Conservation (phyloP, 345 rosid genomes). For the Erodium maritimum region DNA sequence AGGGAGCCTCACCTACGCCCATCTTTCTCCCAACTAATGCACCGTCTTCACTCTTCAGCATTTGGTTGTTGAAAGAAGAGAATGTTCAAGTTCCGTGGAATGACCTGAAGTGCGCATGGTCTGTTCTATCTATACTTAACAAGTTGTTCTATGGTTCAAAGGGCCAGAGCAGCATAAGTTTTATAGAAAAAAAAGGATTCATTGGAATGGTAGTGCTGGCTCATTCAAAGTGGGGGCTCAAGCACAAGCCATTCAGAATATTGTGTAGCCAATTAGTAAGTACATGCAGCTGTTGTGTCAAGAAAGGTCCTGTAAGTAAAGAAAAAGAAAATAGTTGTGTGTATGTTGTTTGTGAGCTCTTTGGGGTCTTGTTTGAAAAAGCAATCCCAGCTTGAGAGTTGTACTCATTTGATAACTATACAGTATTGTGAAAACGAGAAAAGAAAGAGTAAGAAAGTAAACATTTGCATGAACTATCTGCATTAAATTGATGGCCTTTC, state of each 20-base stretch:
- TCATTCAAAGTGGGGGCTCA: constrained; percentile 91
- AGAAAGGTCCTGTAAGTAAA: constrained; percentile 13
- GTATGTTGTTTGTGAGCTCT: neutral
- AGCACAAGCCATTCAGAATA: constrained; percentile 27
- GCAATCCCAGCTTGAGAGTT: neutral
- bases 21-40: constrained; percentile 68
- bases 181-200: constrained; percentile 13
- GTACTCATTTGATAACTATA: neutral
- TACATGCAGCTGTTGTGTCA: constrained; percentile 2
- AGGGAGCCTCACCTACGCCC: constrained; percentile 86
- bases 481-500: too few species aligned
- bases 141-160: constrained; percentile 43
- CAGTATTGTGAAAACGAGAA: neutral
- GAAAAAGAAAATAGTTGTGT: constrained; percentile 1
- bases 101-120: constrained; percentile 4
- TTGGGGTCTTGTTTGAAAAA: neutral
- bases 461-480: too few species aligned
- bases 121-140: constrained; percentile 21
- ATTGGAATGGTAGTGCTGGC: constrained; percentile 44
- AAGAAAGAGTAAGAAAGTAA: neutral
- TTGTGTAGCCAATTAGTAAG: constrained; percentile 3
- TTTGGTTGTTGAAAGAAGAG: constrained; percentile 31
- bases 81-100: constrained; percentile 16
- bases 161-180: constrained; percentile 36
- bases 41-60: constrained; percentile 52